Evolutionary conservation across 2,329 filamentous ascomycete genomes (phyloP), one percentile per base, ranked within the genome.

Genomic region (Neonectria hederae): DNA sequence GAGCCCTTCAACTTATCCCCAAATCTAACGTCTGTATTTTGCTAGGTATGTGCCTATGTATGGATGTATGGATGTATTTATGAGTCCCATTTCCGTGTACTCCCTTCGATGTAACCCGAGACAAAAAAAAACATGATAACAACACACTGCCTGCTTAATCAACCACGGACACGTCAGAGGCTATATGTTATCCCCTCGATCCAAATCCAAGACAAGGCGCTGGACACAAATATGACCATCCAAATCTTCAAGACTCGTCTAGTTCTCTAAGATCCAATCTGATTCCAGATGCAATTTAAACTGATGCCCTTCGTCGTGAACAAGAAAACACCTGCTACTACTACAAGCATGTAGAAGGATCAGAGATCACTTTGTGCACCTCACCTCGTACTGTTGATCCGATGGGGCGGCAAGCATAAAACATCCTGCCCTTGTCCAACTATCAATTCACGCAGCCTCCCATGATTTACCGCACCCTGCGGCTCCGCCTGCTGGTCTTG

Each of bases 401-500:
- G 10, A 21, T 21, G 26, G 7, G 4, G 9, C 21, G 49, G 11
- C 56, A 32, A 30, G 56, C 51, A 57, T 69, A 51, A 43, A 17
- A 38, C 35, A 48, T 59, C 62, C 13, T 62, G 24, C 32, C 32
- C 32, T 35, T 10, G 13, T 35, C 7, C 45, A 28, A 48, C 14
- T 24, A 48, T 28, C 22, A 28, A 52, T 8, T 35, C 14, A 22
- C 52, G n/a, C 62, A 43, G 5, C 46, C 17, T 28, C 40, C 54
- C 51, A 54, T 56, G 46, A 40, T 54, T 60, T 26, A 74, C 67
- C 70, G 63, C 61, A 68, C 68, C 54, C 68, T 74, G 48, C 71
- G 71, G 46, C 69, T 72, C 48, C 67, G 68, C 54, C 74, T 67
- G 62, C 72, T 69, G 68, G 62, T 72, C 58, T 73, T 75, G 63